Conservation (phyloP, 345 rosid genomes). For the Lepidium aucheri region DNA sequence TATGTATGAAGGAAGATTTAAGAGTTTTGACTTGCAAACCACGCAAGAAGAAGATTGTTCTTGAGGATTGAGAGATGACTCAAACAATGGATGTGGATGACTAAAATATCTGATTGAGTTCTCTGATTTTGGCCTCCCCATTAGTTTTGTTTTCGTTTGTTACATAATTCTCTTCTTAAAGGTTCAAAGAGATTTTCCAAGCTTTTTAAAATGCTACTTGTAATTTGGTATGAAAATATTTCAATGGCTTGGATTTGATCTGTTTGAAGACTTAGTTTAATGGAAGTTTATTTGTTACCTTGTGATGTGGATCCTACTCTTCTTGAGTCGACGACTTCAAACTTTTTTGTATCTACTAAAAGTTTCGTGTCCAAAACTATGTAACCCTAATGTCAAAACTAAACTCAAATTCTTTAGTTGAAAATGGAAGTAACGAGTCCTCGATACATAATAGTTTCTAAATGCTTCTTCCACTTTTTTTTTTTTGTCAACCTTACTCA, state of each 20-base stretch:
- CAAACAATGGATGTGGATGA: constrained; percentile 37
- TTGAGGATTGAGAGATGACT: constrained; percentile 22
- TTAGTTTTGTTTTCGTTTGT: background rate
- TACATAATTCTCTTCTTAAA: background rate
- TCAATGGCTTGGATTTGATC: background rate
- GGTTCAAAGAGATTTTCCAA: background rate
- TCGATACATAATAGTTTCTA: too few species aligned
- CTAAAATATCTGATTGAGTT: constrained; percentile 35
- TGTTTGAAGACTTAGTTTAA: background rate
- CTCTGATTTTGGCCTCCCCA: constrained; percentile 28
- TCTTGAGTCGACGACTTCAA: too few species aligned
- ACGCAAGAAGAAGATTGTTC: constrained; percentile 16
- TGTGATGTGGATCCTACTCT: background rate
- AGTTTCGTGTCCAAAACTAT: too few species aligned
- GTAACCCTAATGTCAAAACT: too few species aligned
- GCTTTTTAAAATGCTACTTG: background rate
- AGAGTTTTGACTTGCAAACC: constrained; percentile 30
- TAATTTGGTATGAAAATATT: background rate
- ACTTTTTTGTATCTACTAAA: too few species aligned
- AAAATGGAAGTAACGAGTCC: too few species aligned
- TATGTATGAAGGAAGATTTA: constrained; percentile 24
- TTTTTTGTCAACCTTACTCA: too few species aligned
- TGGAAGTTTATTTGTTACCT: background rate
- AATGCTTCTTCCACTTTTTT: too few species aligned
- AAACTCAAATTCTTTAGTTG: too few species aligned